These are phyloP conservation scores for Sporothrix dimorphospora DNA, from an alignment of 2,329 filamentous ascomycete species.

Conservation along the genomic window DNA sequence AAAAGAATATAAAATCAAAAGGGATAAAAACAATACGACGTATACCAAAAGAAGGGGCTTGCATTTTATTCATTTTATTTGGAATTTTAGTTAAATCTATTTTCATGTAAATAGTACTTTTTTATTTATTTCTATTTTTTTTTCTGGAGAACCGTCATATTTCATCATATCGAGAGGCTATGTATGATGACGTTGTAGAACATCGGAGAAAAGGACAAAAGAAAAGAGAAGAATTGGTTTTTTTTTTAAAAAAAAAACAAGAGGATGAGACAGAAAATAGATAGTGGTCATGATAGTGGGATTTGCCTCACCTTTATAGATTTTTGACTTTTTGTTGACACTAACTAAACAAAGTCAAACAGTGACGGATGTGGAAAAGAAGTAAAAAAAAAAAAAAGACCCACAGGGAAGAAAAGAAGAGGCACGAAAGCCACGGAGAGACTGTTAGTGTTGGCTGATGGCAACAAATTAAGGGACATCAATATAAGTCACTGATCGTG, in stretches of 20 bases:
- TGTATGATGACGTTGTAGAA: too few species aligned
- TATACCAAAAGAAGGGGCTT: conserved; percentile 8
- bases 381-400: too few species aligned
- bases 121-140: not conserved
- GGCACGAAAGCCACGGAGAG: too few species aligned
- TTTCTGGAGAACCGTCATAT: not conserved
- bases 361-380: too few species aligned
- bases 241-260: too few species aligned
- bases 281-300: not conserved
- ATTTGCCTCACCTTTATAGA: not conserved
- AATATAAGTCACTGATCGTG: too few species aligned
- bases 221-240: too few species aligned
- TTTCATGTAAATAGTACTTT: conserved; percentile 2
- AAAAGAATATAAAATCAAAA: not conserved
- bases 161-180: not conserved
- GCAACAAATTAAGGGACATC: too few species aligned
- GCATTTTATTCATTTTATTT: not conserved
- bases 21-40: not conserved
- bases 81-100: not conserved
- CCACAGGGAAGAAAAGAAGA: too few species aligned
- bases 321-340: not conserved
- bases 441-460: too few species aligned
- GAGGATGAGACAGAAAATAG: not conserved
- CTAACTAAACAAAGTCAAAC: not conserved
- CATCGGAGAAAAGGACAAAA: too few species aligned